These are phyloP conservation scores for Trametes versicolor DNA, from an alignment of 1,284 basidiomycete species.

Conservation along the genomic window DNA sequence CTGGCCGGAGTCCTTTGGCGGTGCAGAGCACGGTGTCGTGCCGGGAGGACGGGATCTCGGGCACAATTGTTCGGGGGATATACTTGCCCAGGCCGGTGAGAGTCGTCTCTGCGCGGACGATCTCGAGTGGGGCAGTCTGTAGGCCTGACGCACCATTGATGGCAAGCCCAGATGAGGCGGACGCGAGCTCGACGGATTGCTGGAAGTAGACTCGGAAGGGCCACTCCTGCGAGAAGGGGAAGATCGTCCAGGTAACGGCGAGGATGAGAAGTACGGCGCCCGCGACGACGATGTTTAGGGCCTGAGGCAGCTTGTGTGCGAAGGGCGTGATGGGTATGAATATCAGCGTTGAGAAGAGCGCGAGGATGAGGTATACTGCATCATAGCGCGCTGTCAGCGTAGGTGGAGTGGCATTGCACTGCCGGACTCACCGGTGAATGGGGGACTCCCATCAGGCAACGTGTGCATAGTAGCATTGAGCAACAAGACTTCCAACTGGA, in stretches of 20 bases:
- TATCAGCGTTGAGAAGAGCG: slow-evolving; percentile 58
- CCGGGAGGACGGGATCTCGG: slow-evolving; percentile 63
- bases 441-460: slow-evolving; percentile 69
- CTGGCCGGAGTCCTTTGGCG: slow-evolving; percentile 28
- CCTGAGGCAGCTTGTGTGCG: slow-evolving; percentile 61
- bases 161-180: slow-evolving; percentile 9
- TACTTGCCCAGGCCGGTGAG: slow-evolving; percentile 59
- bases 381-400: background rate
- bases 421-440: slow-evolving; percentile 54
- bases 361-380: slow-evolving; percentile 62
- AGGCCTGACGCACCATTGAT: slow-evolving; percentile 23
- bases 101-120: slow-evolving; percentile 47
- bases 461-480: slow-evolving; percentile 66
- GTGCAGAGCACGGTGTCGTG: slow-evolving; percentile 40
- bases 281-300: slow-evolving; percentile 53
- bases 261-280: slow-evolving; percentile 56
- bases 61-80: slow-evolving; percentile 54
- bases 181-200: slow-evolving; percentile 60
- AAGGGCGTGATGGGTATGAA: slow-evolving; percentile 72
- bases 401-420: background rate
- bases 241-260: slow-evolving; percentile 56
- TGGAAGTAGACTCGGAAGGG: slow-evolving; percentile 78
- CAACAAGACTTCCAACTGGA: slow-evolving; percentile 61
- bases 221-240: slow-evolving; percentile 68
- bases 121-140: background rate